These are phyloP conservation scores for Rhodotorula sp. DNA, from an alignment of 1,284 basidiomycete species.

Conservation along the genomic window DNA sequence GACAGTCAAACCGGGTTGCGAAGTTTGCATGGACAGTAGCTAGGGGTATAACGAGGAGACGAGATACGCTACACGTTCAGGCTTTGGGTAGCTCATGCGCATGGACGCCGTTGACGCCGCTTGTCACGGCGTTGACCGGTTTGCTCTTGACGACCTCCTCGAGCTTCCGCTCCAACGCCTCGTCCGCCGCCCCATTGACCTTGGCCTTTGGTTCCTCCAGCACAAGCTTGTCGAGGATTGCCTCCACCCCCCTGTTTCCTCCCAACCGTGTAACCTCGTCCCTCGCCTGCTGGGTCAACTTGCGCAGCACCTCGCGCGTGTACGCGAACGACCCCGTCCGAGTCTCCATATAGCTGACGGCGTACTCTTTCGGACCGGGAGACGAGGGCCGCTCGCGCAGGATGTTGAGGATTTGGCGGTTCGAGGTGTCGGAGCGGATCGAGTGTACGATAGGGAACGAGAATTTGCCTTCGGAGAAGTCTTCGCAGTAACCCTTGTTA, in stretches of 20 bases:
- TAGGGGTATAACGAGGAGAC: not conserved
- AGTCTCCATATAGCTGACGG: constrained; percentile 71
- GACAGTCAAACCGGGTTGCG: too few species aligned
- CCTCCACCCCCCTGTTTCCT: constrained; percentile 58
- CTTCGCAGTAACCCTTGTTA: constrained; percentile 94
- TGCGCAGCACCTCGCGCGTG: constrained; percentile 62
- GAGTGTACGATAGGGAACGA: constrained; percentile 91
- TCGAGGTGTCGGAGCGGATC: constrained; percentile 69
- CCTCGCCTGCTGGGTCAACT: constrained; percentile 59
- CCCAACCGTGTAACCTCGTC: constrained; percentile 61
- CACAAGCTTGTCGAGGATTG: constrained; percentile 53
- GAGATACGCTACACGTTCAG: not conserved
- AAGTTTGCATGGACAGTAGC: too few species aligned
- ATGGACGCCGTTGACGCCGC: not conserved
- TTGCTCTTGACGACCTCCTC: not conserved
- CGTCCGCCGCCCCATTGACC: constrained; percentile 6
- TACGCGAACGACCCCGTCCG: constrained; percentile 73
- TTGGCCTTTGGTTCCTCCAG: constrained; percentile 18
- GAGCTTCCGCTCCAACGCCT: constrained; percentile 9
- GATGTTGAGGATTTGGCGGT: constrained; percentile 77
- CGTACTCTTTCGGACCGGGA: constrained; percentile 72
- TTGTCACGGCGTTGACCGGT: not conserved
- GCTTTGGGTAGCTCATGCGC: not conserved
- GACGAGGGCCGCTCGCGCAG: constrained; percentile 82
- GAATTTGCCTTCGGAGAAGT: constrained; percentile 94